A percentile compares a stretch with the other conserved stretches of the same genome.
phyloP scores from a whole-genome alignment of 805 yeast genomes.

The Suhomyces prunicola region DNA sequence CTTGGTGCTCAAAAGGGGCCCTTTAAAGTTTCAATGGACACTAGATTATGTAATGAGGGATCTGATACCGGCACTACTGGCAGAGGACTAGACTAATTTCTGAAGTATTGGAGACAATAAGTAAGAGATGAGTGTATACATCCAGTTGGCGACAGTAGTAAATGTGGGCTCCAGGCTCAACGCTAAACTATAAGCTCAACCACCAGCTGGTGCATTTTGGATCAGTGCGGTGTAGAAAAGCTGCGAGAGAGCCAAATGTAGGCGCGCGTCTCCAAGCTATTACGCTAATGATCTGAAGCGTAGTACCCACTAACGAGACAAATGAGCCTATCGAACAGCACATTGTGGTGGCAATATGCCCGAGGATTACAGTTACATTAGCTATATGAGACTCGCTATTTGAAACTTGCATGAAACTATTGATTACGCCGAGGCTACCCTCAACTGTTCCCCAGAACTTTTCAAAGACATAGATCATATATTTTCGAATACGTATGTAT shows the following conservation, averaged over 20 bases:
- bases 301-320: not conserved
- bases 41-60: not conserved
- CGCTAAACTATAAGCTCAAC: too few relatives aligned
- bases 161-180: too few relatives aligned
- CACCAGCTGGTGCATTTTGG: too few relatives aligned
- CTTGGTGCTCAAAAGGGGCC: not conserved
- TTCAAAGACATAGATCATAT: not conserved
- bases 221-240: too few relatives aligned
- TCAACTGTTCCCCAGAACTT: not conserved
- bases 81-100: not conserved
- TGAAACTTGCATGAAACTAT: too few relatives aligned
- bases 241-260: not conserved
- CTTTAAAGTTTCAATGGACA: not conserved
- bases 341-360: not conserved
- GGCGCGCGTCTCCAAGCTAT: not conserved
- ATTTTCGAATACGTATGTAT: not conserved
- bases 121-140: too few relatives aligned
- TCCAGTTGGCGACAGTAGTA: too few relatives aligned
- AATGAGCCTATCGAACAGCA: not conserved
- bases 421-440: too few relatives aligned
- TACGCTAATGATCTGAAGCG: not conserved
- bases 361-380: not conserved
- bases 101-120: too few relatives aligned
- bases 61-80: not conserved
- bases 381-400: not conserved